phyloP scores from a whole-genome alignment of 805 yeast species.

The Candida succiphila region DNA sequence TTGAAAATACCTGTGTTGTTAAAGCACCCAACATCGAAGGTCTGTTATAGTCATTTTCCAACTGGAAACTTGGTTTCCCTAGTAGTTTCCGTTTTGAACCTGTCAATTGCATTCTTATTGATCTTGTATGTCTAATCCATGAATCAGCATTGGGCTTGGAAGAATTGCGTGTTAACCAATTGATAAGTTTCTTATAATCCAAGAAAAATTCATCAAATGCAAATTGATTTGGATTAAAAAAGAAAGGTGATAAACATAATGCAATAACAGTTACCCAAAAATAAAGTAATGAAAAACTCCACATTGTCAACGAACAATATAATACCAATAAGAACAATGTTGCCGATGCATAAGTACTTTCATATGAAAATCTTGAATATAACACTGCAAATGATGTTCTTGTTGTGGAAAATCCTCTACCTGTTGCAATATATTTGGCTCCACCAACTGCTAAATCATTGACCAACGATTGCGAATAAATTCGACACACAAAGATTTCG shows the following conservation, averaged over 20 bases:
- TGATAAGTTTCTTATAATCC: slow-evolving; percentile 49
- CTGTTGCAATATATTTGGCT: slow-evolving; percentile 75
- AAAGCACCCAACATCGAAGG: slow-evolving; percentile 39
- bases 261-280: slow-evolving; percentile 67
- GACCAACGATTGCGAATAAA: slow-evolving; percentile 60
- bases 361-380: slow-evolving; percentile 61
- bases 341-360: slow-evolving; percentile 57
- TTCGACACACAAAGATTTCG: slow-evolving; percentile 71
- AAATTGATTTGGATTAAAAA: slow-evolving; percentile 74
- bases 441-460: slow-evolving; percentile 70
- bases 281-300: slow-evolving; percentile 52
- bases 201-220: slow-evolving; percentile 58
- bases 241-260: slow-evolving; percentile 58
- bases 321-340: slow-evolving; percentile 39
- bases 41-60: slow-evolving; percentile 27
- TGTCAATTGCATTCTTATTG: slow-evolving; percentile 41
- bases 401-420: slow-evolving; percentile 73
- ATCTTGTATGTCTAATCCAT: slow-evolving; percentile 41
- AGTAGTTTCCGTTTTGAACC: slow-evolving; percentile 41
- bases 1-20: slow-evolving; percentile 29
- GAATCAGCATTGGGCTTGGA: slow-evolving; percentile 21
- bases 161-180: slow-evolving; percentile 45
- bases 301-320: slow-evolving; percentile 50
- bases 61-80: slow-evolving; percentile 26
- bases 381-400: slow-evolving; percentile 57